Evolutionary conservation across 2,329 filamentous ascomycete species (phyloP).

Genomic region (Huntiella moniliformis): DNA sequence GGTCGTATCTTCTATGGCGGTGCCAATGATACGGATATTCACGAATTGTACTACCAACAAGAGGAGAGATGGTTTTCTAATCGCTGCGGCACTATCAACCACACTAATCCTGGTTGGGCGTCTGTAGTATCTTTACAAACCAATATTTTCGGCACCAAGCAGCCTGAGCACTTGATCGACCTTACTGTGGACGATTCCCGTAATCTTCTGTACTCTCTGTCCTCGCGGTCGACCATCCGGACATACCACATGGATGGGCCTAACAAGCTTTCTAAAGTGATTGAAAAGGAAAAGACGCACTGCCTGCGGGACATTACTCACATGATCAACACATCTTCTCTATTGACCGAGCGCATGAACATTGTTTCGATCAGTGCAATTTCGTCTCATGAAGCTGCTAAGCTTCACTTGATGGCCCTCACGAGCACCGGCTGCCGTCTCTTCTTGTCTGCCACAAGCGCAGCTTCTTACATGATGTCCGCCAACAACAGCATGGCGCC

Average conservation of each 20-base stretch:
- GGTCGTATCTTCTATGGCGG: slow-evolving; percentile 91
- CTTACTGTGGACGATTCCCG: slow-evolving; percentile 80
- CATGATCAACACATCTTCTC: slow-evolving; percentile 55
- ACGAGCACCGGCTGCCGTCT: slow-evolving; percentile 82
- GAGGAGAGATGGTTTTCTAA: slow-evolving; percentile 94
- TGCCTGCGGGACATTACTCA: slow-evolving; percentile 62
- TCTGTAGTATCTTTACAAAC: slow-evolving; percentile 37
- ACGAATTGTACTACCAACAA: slow-evolving; percentile 90
- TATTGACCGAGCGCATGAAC: slow-evolving; percentile 49
- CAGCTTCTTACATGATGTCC: slow-evolving; percentile 45
- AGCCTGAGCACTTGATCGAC: slow-evolving; percentile 48
- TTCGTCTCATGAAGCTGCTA: slow-evolving; percentile 55
- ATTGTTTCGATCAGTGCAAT: slow-evolving; percentile 81
- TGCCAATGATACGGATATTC: slow-evolving; percentile 63
- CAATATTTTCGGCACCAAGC: slow-evolving; percentile 31
- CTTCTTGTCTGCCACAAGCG: slow-evolving; percentile 77
- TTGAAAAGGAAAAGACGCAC: slow-evolving; percentile 43
- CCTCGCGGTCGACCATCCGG: slow-evolving; percentile 69
- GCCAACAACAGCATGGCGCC: slow-evolving; percentile 47
- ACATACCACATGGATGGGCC: slow-evolving; percentile 69
- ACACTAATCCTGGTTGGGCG: slow-evolving; percentile 56
- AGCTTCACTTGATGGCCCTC: slow-evolving; percentile 74
- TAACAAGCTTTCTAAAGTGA: slow-evolving; percentile 41
- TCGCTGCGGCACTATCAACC: slow-evolving; percentile 73
- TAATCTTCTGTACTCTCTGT: slow-evolving; percentile 79